Conservation (phyloP, 768 basidiomycete species). For the Xerocomus brunneocitrinus region DNA sequence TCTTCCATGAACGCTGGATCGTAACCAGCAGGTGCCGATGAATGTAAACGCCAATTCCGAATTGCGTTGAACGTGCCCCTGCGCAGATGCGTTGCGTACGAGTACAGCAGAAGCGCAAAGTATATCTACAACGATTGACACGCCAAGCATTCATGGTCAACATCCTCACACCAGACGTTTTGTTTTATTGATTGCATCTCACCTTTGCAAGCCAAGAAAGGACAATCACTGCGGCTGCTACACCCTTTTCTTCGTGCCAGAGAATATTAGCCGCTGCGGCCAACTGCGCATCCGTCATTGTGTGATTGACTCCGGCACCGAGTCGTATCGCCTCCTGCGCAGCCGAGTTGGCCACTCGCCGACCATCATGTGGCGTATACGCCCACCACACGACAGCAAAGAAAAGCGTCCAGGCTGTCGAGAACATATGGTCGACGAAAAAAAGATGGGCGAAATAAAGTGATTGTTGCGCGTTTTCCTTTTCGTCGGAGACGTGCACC, state of each 20-base stretch:
- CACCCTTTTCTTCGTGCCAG: constrained; percentile 88
- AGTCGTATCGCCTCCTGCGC: constrained; percentile 87
- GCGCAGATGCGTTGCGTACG: constrained; percentile 88
- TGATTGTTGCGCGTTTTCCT: constrained; percentile 87
- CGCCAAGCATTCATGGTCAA: background rate
- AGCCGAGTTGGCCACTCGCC: constrained; percentile 69
- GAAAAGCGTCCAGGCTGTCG: constrained; percentile 87
- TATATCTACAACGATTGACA: constrained; percentile 59
- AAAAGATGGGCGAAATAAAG: constrained; percentile 91
- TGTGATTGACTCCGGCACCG: constrained; percentile 45
- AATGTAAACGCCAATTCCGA: constrained; percentile 34
- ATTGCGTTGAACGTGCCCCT: constrained; percentile 86
- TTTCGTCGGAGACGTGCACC: background rate
- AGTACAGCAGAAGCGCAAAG: constrained; percentile 86
- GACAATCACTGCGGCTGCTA: constrained; percentile 70
- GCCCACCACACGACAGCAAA: constrained; percentile 91
- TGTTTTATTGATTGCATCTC: constrained; percentile 15
- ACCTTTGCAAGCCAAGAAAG: constrained; percentile 90
- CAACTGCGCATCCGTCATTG: constrained; percentile 62
- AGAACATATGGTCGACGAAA: constrained; percentile 86
- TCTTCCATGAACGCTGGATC: constrained; percentile 41
- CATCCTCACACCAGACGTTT: background rate
- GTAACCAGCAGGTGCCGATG: constrained; percentile 20
- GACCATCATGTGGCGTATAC: constrained; percentile 89
- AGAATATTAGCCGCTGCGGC: constrained; percentile 70